Base-by-base conservation (phyloP, 2,329 filamentous ascomycete species). In the Chaetomium sp. region DNA sequence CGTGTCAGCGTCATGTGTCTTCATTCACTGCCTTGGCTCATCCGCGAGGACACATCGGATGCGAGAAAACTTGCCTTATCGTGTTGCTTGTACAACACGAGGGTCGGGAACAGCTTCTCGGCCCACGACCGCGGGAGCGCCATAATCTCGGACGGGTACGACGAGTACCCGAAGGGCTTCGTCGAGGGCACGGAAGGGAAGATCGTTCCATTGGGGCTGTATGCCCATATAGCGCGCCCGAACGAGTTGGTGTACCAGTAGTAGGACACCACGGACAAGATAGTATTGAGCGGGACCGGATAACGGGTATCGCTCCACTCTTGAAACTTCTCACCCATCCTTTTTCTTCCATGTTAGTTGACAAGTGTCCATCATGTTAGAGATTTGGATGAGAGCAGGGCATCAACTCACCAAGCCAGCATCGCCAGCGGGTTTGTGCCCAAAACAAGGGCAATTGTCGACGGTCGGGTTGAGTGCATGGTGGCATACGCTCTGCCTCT, bases 101-200 rank as follows among this genome's bases (percentile, higher is more conserved):
- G 12, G 36, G 57, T 61, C 7, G 53, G 53, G 41, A 61, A 61
- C 41, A 61, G 33, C 6, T 45, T 27, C 35, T 59, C 56, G 0
- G 53, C 65, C 64, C 72, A 72, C 0, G 56, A 56, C 46, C 63
- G 67, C 0, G 77, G 76, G 1, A 73, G 52, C 0, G 71, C 67
- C 2, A 67, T 58, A 8, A 78, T 58, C 43, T 79, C 76, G 12
- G 64, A 64, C 0, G 72, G 72, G 56, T 78, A 80, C 9, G 64
- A 68, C 0, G 73, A 77, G 57, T 70, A 78, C 0, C 74, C 78
- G 36, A 76, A 67, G 0, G 76, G 76, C 55, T 77, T 78, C 6
- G 71, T 54, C 41, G 41, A 42, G 5, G 52, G 52, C 14, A 47
- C 11, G 19, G 27, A 42, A 49, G 51, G 53, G 58, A 45, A 51